A percentile compares a stretch with the other conserved stretches of the same genome.
phyloP scores from a whole-genome alignment of 2,329 filamentous ascomycete species.

The Botrytis aclada region DNA sequence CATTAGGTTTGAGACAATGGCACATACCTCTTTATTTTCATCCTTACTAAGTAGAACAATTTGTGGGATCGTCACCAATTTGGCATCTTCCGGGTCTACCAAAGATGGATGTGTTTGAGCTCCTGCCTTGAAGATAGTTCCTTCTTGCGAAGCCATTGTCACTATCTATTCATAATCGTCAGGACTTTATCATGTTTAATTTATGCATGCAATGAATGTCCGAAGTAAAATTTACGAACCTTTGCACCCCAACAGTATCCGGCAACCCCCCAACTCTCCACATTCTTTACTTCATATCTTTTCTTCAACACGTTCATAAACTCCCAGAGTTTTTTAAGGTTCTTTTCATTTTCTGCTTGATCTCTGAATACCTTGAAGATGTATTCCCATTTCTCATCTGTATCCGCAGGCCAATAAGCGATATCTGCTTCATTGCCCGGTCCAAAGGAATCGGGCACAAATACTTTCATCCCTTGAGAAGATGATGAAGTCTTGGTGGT shows the following conservation, averaged over 20 bases:
- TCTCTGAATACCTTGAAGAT: slow-evolving; percentile 29
- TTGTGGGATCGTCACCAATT: slow-evolving; percentile 57
- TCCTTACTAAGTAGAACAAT: slow-evolving; percentile 63
- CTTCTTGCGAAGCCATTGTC: slow-evolving; percentile 49
- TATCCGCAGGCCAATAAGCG: slow-evolving; percentile 24
- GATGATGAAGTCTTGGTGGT: slow-evolving; percentile 40
- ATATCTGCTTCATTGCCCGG: slow-evolving; percentile 43
- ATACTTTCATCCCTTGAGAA: slow-evolving; percentile 64
- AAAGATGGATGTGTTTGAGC: slow-evolving; percentile 57
- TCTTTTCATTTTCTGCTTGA: slow-evolving; percentile 20
- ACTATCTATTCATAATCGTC: slow-evolving; percentile 42
- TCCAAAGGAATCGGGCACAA: slow-evolving; percentile 88
- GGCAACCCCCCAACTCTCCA: slow-evolving; percentile 26
- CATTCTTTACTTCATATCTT: slow-evolving; percentile 24
- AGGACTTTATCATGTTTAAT: neutral
- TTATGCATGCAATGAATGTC: neutral
- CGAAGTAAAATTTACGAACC: neutral
- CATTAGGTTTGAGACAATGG: slow-evolving; percentile 31
- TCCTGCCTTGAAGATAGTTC: slow-evolving; percentile 54
- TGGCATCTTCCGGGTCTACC: slow-evolving; percentile 59
- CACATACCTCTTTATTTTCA: slow-evolving; percentile 44
- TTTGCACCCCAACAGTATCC: slow-evolving; percentile 69
- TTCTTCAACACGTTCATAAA: slow-evolving; percentile 22
- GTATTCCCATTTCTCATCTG: slow-evolving; percentile 24
- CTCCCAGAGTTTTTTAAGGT: slow-evolving; percentile 19